Evolutionary conservation across 176 grass and related monocot genomes (phyloP).

Genomic region (Avena eriantha): DNA sequence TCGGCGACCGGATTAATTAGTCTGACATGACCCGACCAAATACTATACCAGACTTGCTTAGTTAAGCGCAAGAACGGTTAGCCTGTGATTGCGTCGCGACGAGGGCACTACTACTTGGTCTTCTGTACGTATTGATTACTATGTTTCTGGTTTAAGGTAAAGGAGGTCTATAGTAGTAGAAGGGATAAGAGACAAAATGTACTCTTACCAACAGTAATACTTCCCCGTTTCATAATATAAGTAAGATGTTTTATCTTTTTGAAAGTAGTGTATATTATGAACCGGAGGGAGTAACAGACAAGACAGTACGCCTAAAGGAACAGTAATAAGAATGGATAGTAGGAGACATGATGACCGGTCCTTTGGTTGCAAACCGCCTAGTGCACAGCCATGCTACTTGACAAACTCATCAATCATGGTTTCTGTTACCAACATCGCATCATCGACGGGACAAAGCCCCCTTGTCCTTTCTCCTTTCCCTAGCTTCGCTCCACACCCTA

Average conservation of each 20-base stretch:
- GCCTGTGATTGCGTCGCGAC: constrained; percentile 36
- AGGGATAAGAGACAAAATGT: background rate
- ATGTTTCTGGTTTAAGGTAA: background rate
- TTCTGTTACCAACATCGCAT: constrained; percentile 33
- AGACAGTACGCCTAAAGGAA: too few relatives aligned
- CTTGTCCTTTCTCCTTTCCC: constrained; percentile 35
- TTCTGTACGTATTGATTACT: background rate
- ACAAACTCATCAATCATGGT: constrained; percentile 58
- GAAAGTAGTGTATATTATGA: too few relatives aligned
- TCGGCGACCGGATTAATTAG: constrained; percentile 38
- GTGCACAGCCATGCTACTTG: constrained; percentile 30
- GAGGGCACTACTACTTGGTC: background rate
- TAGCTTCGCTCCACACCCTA: background rate
- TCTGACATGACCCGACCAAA: background rate
- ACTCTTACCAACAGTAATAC: background rate
- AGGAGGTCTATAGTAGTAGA: background rate
- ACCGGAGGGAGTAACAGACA: too few relatives aligned
- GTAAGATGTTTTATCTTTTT: too few relatives aligned
- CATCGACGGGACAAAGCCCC: constrained; percentile 41
- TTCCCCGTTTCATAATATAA: too few relatives aligned
- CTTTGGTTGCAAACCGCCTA: background rate
- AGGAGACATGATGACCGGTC: background rate
- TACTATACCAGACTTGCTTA: background rate
- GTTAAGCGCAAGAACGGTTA: background rate
- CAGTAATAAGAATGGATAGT: too few relatives aligned